Evolutionary conservation across 2,329 filamentous ascomycete genomes (phyloP).

Genomic region (Diaporthe eres): DNA sequence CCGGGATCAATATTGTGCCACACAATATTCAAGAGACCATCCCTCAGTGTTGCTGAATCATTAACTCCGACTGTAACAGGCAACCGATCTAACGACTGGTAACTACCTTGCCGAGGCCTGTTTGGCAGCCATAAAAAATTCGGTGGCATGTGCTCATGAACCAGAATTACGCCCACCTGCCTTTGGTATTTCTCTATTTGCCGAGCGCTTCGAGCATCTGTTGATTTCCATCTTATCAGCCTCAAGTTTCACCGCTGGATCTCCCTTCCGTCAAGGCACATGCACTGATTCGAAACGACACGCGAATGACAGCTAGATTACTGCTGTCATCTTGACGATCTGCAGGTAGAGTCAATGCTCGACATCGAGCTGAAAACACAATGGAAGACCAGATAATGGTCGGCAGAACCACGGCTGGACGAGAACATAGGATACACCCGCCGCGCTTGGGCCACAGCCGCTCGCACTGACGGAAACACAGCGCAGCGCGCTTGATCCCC

Average conservation of each 20-base stretch:
- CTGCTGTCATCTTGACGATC: slow-evolving; percentile 1
- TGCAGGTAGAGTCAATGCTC: background rate
- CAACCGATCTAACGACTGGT: background rate
- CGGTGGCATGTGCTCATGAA: background rate
- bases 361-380: slow-evolving; percentile 7
- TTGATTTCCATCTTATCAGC: slow-evolving; percentile 6
- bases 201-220: background rate
- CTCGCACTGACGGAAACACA: slow-evolving; percentile 22
- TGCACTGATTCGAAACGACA: slow-evolving; percentile 4
- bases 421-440: background rate
- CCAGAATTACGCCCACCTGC: background rate
- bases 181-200: background rate
- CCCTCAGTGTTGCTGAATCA: background rate
- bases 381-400: slow-evolving; percentile 11
- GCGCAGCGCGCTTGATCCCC: background rate
- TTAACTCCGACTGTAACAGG: background rate
- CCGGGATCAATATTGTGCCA: background rate
- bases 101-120: background rate
- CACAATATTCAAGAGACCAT: too few relatives aligned
- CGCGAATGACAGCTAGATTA: background rate
- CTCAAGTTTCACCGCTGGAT: background rate
- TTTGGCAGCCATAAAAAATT: background rate
- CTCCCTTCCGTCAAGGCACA: background rate
- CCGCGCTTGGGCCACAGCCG: background rate
- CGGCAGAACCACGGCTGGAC: background rate